These are phyloP conservation scores for Rhizoclosmatium sp. DNA, from an alignment of 192 early-diverging fungal species.

Conservation along the genomic window DNA sequence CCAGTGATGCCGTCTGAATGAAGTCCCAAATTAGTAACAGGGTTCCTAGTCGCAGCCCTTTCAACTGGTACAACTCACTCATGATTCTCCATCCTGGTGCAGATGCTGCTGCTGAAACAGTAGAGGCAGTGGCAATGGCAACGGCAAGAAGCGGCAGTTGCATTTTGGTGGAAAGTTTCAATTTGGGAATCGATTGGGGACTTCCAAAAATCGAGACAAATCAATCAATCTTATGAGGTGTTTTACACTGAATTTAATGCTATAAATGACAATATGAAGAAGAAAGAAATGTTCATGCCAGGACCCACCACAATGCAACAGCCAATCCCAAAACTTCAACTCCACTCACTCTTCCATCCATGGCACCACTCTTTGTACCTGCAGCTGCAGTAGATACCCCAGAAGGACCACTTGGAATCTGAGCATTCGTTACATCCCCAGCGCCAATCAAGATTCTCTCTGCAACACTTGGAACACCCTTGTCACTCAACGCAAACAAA, in stretches of 20 bases:
- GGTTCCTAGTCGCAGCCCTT: not conserved
- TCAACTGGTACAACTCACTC: not conserved
- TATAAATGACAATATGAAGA: too few species aligned
- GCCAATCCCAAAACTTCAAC: not conserved
- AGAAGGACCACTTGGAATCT: not conserved
- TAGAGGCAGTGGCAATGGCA: not conserved
- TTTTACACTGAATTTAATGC: too few species aligned
- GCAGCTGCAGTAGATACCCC: not conserved
- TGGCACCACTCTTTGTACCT: not conserved
- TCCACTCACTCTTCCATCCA: not conserved
- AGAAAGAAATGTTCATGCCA: too few species aligned
- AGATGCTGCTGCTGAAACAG: not conserved
- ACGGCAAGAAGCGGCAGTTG: not conserved
- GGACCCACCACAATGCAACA: not conserved
- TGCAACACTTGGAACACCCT: conserved; percentile 43
- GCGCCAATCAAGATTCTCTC: conserved; percentile 17
- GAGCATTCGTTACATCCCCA: conserved; percentile 15
- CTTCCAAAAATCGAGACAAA: too few species aligned
- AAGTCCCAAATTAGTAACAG: not conserved
- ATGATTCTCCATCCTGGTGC: conserved; percentile 1
- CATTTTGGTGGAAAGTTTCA: not conserved
- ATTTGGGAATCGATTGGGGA: too few species aligned
- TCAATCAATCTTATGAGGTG: too few species aligned
- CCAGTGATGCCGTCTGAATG: conserved; percentile 29
- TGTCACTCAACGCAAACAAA: conserved; percentile 47